These are phyloP conservation scores for Dentiscutata heterogama DNA, from an alignment of 371 early-diverging fungal genomes.

Conservation along the genomic window DNA sequence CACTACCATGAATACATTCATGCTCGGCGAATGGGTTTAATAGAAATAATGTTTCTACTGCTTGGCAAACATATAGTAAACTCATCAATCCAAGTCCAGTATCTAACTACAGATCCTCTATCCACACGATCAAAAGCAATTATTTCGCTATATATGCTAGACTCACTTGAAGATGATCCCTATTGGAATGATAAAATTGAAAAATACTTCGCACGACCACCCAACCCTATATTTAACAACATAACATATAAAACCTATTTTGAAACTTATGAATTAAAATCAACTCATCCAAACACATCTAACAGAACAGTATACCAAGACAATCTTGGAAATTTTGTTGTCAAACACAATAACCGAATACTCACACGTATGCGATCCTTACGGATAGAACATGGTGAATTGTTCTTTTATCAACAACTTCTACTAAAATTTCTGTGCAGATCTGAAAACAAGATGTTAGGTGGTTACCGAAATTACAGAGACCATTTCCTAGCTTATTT, in stretches of 20 bases:
- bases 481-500: background rate
- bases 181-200: background rate
- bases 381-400: background rate
- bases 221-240: background rate
- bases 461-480: background rate
- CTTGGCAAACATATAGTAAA: background rate
- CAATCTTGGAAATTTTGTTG: background rate
- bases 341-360: background rate
- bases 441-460: background rate
- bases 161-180: background rate
- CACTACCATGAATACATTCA: background rate
- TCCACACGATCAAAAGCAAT: slow-evolving; percentile 14
- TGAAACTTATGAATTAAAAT: background rate
- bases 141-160: background rate
- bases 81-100: no score
- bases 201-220: slow-evolving; percentile 10
- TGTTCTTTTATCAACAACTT: background rate
- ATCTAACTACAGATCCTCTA: slow-evolving; percentile 8
- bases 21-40: background rate
- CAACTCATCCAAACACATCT: background rate
- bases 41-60: slow-evolving; percentile 3
- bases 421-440: no score
- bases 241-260: background rate
- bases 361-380: background rate
- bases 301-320: background rate